A percentile compares a stretch with the other conserved stretches of the same genome.
phyloP scores from a whole-genome alignment of 192 early-diverging fungal genomes.

The Coemansia sp. region DNA sequence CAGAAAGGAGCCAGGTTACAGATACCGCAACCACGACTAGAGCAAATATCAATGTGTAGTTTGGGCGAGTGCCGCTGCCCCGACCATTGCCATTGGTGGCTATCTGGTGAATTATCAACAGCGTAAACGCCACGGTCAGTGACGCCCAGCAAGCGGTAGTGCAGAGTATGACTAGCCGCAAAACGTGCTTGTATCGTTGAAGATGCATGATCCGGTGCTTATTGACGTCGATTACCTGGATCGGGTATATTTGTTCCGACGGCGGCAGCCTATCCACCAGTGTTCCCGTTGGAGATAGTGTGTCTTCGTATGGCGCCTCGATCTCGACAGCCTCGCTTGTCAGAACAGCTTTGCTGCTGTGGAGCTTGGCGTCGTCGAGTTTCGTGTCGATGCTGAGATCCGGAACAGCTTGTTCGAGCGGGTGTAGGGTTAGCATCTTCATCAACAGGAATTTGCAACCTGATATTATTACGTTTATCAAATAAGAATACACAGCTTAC shows the following conservation, averaged over 20 bases:
- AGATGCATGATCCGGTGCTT: constrained; percentile 19
- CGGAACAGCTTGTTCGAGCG: constrained; percentile 12
- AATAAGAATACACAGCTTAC: not conserved
- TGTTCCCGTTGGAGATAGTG: not conserved
- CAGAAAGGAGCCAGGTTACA: constrained; percentile 15
- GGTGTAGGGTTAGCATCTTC: constrained; percentile 2
- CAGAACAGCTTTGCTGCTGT: not conserved
- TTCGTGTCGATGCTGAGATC: constrained; percentile 11
- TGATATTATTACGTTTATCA: not conserved
- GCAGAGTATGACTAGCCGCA: constrained; percentile 31
- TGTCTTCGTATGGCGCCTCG: not conserved
- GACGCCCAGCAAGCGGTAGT: constrained; percentile 24
- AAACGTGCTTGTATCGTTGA: constrained; percentile 18
- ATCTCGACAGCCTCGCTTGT: not conserved
- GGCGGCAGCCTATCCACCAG: not conserved
- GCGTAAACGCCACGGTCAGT: constrained; percentile 21
- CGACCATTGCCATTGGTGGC: not conserved
- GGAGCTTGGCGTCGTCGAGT: not conserved
- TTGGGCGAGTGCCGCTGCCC: not conserved
- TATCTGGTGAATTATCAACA: constrained; percentile 25
- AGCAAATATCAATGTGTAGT: constrained; percentile 8
- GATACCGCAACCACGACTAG: constrained; percentile 2
- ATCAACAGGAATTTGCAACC: not conserved
- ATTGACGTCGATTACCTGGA: constrained; percentile 8
- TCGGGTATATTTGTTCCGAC: not conserved